These are phyloP conservation scores for Steccherinum ochraceum DNA, from an alignment of 768 basidiomycete species.

Conservation along the genomic window DNA sequence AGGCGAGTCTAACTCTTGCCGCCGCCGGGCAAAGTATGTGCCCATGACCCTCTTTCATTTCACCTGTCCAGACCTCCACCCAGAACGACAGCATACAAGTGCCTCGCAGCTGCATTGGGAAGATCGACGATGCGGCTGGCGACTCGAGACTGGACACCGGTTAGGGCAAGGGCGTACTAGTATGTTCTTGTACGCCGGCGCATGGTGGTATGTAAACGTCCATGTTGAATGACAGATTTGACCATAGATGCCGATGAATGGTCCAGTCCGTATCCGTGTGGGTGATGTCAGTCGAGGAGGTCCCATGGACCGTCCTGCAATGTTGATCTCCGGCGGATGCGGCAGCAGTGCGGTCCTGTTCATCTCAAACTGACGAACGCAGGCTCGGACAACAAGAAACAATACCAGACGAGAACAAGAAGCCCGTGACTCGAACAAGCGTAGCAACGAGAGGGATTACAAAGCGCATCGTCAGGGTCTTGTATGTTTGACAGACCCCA, in stretches of 20 bases:
- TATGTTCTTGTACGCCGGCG: neutral
- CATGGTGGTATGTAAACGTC: too few species aligned
- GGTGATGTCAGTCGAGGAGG: neutral
- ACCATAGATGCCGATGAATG: neutral
- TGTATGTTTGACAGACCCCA: neutral
- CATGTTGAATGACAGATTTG: neutral
- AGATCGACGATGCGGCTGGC: too few species aligned
- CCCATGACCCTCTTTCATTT: neutral
- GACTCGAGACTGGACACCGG: too few species aligned
- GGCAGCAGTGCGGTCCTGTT: neutral
- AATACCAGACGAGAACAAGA: too few species aligned
- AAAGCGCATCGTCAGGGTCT: neutral
- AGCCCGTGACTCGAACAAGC: neutral
- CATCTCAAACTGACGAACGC: neutral
- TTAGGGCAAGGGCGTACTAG: neutral
- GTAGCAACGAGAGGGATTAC: neutral
- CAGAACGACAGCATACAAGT: too few species aligned
- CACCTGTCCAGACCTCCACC: neutral
- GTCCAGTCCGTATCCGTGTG: neutral
- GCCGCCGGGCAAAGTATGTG: neutral
- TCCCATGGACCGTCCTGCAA: neutral
- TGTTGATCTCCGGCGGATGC: neutral
- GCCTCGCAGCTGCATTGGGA: too few species aligned
- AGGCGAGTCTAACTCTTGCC: neutral
- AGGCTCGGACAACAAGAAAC: neutral